Conservation (phyloP, 2,329 filamentous ascomycete species). For the Fusarium coicis region DNA sequence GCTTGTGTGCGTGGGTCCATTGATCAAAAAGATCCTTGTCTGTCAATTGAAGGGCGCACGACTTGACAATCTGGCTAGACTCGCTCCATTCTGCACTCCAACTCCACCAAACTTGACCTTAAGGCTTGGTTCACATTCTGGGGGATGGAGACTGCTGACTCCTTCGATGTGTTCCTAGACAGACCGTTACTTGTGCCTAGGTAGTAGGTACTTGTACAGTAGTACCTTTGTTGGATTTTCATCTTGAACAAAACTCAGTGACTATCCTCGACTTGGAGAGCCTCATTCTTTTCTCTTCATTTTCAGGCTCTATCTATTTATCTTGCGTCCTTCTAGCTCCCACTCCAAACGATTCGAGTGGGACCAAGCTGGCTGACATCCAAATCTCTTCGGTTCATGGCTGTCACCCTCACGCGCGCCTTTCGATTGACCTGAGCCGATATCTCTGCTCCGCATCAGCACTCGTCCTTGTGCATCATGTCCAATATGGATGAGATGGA, state of each 20-base stretch:
- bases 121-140: conserved; percentile 12
- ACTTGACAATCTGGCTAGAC: conserved; percentile 43
- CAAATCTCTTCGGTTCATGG: conserved; percentile 15
- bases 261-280: conserved; percentile 19
- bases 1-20: conserved; percentile 23
- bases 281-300: conserved; percentile 19
- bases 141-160: conserved; percentile 28
- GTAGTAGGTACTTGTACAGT: no score
- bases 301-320: conserved; percentile 7
- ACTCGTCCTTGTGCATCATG: conserved; percentile 42
- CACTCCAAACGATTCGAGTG: conserved; percentile 22
- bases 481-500: conserved; percentile 64
- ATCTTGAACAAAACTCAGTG: conserved; percentile 43
- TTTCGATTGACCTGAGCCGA: conserved; percentile 37
- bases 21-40: conserved; percentile 35
- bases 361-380: conserved; percentile 16
- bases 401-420: conserved; percentile 36
- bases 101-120: conserved; percentile 20
- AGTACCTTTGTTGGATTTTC: conserved; percentile 2
- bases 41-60: conserved; percentile 47
- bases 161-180: conserved; percentile 22
- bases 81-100: conserved; percentile 24
- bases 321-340: conserved; percentile 8
- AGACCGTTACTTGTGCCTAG: conserved; percentile 18
- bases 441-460: conserved; percentile 24